These are phyloP conservation scores for Teunomyces cretensis DNA, from an alignment of 805 yeast species.

Conservation along the genomic window DNA sequence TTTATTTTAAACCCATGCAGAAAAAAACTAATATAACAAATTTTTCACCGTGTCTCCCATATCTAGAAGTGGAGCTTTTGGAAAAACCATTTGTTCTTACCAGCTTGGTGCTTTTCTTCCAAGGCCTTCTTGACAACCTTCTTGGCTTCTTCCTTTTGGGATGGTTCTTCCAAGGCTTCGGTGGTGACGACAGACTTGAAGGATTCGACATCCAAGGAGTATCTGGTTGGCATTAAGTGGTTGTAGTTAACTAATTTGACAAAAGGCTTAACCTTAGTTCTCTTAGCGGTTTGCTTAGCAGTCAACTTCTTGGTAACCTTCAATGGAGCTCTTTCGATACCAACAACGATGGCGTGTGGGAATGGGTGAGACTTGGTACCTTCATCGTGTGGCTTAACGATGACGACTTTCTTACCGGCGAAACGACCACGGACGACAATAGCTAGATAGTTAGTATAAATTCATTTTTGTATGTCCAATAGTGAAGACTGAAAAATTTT, in stretches of 20 bases:
- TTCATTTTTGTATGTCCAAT: background rate
- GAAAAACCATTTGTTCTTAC: slow-evolving; percentile 99
- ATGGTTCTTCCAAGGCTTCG: slow-evolving; percentile 95
- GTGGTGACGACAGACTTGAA: slow-evolving; percentile 89
- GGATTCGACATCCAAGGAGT: slow-evolving; percentile 94
- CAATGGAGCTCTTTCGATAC: slow-evolving; percentile 97
- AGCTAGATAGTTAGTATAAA: slow-evolving; percentile 50
- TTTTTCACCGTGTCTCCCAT: slow-evolving; percentile 14
- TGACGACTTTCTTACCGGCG: slow-evolving; percentile 99
- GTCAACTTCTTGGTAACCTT: slow-evolving; percentile 94
- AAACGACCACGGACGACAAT: slow-evolving; percentile 99
- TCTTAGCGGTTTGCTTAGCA: slow-evolving; percentile 94
- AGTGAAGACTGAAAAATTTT: slow-evolving; percentile 1
- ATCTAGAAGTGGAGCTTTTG: slow-evolving; percentile 89
- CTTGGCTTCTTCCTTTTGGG: slow-evolving; percentile 98
- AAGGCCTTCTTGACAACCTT: slow-evolving; percentile 98
- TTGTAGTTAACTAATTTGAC: slow-evolving; percentile 99
- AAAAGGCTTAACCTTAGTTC: slow-evolving; percentile 98
- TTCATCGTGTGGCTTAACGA: slow-evolving; percentile 96
- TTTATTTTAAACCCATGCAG: slow-evolving; percentile 29
- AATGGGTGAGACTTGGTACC: slow-evolving; percentile 98
- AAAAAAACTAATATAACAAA: slow-evolving; percentile 20
- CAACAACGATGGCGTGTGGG: slow-evolving; percentile 99
- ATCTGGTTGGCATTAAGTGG: slow-evolving; percentile 99
- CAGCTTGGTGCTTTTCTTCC: slow-evolving; percentile 99